Percentiles rank a stretch among this genome's conserved stretches.
These are phyloP conservation scores for Fusarium sp. DNA, from an alignment of 2,329 filamentous ascomycete genomes.

Conservation along the genomic window DNA sequence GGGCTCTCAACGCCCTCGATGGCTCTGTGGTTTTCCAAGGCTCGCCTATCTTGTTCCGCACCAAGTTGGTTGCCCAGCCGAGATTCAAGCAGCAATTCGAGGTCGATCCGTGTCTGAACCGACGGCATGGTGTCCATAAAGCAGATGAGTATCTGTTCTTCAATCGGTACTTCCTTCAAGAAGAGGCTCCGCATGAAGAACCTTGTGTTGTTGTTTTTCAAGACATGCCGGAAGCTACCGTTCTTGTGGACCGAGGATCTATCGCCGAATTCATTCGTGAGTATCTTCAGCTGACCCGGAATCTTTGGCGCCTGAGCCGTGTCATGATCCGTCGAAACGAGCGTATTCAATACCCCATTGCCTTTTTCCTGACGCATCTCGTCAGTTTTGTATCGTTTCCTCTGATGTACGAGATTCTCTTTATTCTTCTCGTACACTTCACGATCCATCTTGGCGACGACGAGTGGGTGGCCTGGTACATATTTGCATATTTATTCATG, in stretches of 20 bases:
- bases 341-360: background rate
- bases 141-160: slow-evolving; percentile 27
- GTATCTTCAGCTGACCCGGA: slow-evolving; percentile 1
- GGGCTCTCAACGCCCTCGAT: slow-evolving; percentile 11
- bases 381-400: slow-evolving; percentile 4
- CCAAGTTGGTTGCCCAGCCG: background rate
- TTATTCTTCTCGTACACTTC: background rate
- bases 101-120: slow-evolving; percentile 15
- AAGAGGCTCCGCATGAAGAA: background rate
- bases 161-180: slow-evolving; percentile 6
- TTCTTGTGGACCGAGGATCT: background rate
- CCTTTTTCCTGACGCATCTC: background rate
- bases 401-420: background rate
- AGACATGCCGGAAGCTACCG: background rate
- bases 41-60: slow-evolving; percentile 16
- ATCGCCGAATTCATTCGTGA: background rate
- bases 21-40: background rate
- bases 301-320: slow-evolving; percentile 2
- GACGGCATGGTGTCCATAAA: slow-evolving; percentile 1
- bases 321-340: background rate
- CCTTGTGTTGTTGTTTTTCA: slow-evolving; percentile 7
- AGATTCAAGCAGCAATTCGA: slow-evolving; percentile 9
- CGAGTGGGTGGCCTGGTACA: background rate
- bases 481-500: background rate
- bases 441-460: background rate